Evolutionary conservation across 2,329 filamentous ascomycete species (phyloP).

Genomic region (Corniculantispora saksenae): DNA sequence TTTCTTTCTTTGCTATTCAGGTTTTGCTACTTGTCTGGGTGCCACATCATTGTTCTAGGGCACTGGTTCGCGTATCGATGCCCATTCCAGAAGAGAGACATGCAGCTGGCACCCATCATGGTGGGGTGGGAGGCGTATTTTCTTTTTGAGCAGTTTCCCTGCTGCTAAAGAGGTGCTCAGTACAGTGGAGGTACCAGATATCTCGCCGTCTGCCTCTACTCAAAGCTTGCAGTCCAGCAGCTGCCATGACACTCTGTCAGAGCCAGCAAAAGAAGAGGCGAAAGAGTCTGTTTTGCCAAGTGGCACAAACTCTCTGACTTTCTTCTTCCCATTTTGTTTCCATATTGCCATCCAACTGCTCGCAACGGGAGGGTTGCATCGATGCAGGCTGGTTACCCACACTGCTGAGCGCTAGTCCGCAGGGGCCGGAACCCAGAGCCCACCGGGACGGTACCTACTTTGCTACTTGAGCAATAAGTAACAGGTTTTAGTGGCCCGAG

Average conservation of each 20-base stretch:
- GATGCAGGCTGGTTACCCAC: conserved; percentile 2
- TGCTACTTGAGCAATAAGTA: too few species aligned
- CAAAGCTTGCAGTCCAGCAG: background rate
- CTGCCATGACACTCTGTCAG: background rate
- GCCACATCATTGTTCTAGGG: background rate
- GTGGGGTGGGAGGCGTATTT: background rate
- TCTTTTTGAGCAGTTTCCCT: background rate
- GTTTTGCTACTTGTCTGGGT: background rate
- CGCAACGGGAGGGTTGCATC: background rate
- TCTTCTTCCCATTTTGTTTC: background rate
- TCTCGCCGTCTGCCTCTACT: too few species aligned
- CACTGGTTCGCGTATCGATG: conserved; percentile 14
- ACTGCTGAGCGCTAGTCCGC: background rate
- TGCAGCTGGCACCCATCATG: background rate
- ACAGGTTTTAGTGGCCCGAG: background rate
- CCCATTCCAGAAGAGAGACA: conserved; percentile 7
- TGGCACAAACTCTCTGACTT: background rate
- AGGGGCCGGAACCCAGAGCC: background rate
- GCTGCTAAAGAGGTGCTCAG: too few species aligned
- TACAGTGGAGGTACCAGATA: too few species aligned
- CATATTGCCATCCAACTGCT: background rate
- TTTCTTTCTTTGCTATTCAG: background rate
- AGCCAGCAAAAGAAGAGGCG: background rate
- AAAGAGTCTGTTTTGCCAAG: background rate
- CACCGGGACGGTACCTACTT: background rate